Base-by-base conservation (phyloP, 2,329 filamentous ascomycete species). In the Xylariaceae sp. region DNA sequence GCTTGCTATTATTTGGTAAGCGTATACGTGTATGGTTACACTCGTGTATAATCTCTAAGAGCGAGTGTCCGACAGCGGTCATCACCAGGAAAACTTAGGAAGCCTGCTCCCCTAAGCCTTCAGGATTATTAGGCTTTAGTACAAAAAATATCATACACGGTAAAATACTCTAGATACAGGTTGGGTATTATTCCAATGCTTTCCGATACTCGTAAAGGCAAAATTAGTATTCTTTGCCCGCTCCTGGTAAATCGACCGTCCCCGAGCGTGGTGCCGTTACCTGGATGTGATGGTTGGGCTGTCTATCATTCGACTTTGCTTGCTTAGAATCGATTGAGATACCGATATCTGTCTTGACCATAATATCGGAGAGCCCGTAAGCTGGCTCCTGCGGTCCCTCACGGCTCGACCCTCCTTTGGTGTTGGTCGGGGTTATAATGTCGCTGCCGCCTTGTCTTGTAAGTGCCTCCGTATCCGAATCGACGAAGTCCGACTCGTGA, bases 401-500 rank as follows among this genome's bases (percentile, higher is more conserved):
- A 14, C 29, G 12, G 20, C 52, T 51, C 9, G 32, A 32, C 23
- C 45, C 57, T 19, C 50, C 9, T 12, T 45, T 52, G n/a, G 60
- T 59, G 14, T 57, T 56, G 12, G 60, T 46, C 20, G 57, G 50
- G 12, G 56, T 52, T n/a, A 63, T 59, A 9, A 42, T 40, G 21
- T 62, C 48, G 20, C 50, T 52, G 5, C 32, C 56, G 10, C 57
- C 61, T 40, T 56, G 54, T 7, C 54, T 44, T 6, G 65, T 66
- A 37, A 69, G 61, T 7, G 60, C 63, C 47, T 69, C 67, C 29
- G 60, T 65, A 19, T 64, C 65, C 44, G 67, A 67, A 26, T 65
- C 64, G 14, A 62, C 51, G 14, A 53, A 12, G 7, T 67, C 65
- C 26, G 55, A 56, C 21, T 66, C 62, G 37, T 49, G 54, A 20